A percentile compares a stretch with the other conserved stretches of the same genome.
Evolutionary conservation across 345 rosid genomes (phyloP).

Genomic region (Raphanus raphanistrum): DNA sequence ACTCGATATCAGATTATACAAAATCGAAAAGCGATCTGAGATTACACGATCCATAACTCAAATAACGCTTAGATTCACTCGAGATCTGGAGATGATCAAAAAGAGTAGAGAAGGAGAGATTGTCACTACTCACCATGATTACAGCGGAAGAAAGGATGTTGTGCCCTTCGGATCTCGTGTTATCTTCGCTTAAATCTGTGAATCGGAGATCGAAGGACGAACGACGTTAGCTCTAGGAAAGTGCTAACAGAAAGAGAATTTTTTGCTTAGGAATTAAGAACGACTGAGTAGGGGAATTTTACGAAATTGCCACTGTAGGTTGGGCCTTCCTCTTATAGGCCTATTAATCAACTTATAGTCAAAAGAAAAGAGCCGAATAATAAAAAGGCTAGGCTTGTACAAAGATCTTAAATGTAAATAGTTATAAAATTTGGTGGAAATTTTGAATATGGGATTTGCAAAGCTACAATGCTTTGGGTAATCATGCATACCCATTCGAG

Average conservation of each 20-base stretch:
- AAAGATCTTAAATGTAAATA: too few species aligned
- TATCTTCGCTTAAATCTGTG: constrained; percentile 24
- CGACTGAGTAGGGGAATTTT: not conserved
- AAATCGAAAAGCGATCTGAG: constrained; percentile 32
- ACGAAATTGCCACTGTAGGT: constrained; percentile 21
- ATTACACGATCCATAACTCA: constrained; percentile 11
- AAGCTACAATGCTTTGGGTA: too few species aligned
- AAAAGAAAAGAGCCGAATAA: not conserved
- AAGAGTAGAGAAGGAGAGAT: not conserved
- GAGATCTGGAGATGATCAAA: constrained; percentile 14
- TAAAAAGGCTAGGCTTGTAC: not conserved
- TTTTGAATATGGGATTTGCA: too few species aligned
- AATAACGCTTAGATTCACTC: constrained; percentile 20
- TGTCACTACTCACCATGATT: constrained; percentile 29
- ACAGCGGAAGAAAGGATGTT: constrained; percentile 17
- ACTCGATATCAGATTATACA: not conserved
- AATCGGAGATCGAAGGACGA: constrained; percentile 37
- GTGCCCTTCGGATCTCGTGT: constrained; percentile 25
- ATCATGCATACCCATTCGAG: too few species aligned
- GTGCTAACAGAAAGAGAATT: not conserved
- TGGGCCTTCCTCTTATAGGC: constrained; percentile 23
- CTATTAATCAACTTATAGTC: not conserved
- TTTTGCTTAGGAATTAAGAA: constrained; percentile 27
- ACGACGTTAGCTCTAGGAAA: constrained; percentile 25
- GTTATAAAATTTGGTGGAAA: too few species aligned